phyloP scores from a whole-genome alignment of 176 grass and related monocot genomes.

The Raddia distichophylla region DNA sequence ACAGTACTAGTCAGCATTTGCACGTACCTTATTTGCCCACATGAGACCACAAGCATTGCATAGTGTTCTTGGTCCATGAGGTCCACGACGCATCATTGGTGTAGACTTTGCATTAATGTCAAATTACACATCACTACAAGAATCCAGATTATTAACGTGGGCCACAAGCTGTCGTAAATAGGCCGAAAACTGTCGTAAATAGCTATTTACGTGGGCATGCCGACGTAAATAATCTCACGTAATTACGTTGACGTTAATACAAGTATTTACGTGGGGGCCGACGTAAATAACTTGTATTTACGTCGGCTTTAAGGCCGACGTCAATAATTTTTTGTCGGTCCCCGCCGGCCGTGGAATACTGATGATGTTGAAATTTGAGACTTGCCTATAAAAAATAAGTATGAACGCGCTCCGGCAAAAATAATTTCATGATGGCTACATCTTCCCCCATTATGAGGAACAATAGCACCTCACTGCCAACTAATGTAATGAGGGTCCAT shows the following conservation, averaged over 20 bases:
- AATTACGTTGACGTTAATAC: no score
- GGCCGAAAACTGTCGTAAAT: no score
- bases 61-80: constrained; percentile 93
- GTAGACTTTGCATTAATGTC: constrained; percentile 70
- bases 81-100: constrained; percentile 98
- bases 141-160: not conserved
- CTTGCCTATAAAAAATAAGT: constrained; percentile 24
- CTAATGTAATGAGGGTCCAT: constrained; percentile 47
- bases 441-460: constrained; percentile 44
- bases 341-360: no score
- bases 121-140: no score
- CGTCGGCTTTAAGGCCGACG: no score
- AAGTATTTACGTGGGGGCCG: no score
- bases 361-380: constrained; percentile 21
- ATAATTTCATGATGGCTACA: constrained; percentile 40
- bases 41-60: constrained; percentile 98
- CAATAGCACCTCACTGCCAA: constrained; percentile 37
- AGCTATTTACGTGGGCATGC: no score
- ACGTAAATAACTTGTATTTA: no score
- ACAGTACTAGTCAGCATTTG: constrained; percentile 9
- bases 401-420: constrained; percentile 25
- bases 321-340: no score
- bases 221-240: no score
- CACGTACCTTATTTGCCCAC: constrained; percentile 98
- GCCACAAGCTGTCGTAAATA: no score